phyloP scores from a whole-genome alignment of 805 yeast genomes.

The Cyberlindnera nakhonratchasimensis region DNA sequence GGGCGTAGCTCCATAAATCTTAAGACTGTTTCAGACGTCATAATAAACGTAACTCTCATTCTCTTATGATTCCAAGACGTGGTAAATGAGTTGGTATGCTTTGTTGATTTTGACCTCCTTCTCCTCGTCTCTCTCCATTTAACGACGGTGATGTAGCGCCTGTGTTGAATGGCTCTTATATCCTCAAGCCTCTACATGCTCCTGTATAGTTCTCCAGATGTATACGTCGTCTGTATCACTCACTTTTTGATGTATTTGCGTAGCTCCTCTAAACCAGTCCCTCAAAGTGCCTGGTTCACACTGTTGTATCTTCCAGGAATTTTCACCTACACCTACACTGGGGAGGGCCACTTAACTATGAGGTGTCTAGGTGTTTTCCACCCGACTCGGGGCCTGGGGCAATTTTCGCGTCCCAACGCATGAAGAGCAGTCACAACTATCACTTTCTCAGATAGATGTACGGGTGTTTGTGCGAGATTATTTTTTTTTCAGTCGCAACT shows the following conservation, averaged over 20 bases:
- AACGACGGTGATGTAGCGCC: no score
- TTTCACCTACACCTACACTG: constrained; percentile 9
- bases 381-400: background rate
- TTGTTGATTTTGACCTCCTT: no score
- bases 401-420: background rate
- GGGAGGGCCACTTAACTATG: background rate
- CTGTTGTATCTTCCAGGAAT: constrained; percentile 12
- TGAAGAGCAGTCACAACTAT: constrained; percentile 6
- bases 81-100: no score
- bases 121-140: no score
- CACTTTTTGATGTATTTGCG: constrained; percentile 17
- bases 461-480: constrained; percentile 6
- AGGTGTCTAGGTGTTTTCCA: constrained; percentile 12
- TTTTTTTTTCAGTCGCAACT: background rate
- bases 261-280: background rate
- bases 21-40: no score
- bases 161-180: no score
- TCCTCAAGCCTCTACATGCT: background rate
- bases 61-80: no score
- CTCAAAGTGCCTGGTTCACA: background rate
- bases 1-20: no score
- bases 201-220: background rate
- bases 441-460: constrained; percentile 1
- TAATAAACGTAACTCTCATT: no score
- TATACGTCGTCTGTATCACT: constrained; percentile 4